Base-by-base conservation (phyloP, 1,284 basidiomycete species). In the Wallemia ichthyophaga region DNA sequence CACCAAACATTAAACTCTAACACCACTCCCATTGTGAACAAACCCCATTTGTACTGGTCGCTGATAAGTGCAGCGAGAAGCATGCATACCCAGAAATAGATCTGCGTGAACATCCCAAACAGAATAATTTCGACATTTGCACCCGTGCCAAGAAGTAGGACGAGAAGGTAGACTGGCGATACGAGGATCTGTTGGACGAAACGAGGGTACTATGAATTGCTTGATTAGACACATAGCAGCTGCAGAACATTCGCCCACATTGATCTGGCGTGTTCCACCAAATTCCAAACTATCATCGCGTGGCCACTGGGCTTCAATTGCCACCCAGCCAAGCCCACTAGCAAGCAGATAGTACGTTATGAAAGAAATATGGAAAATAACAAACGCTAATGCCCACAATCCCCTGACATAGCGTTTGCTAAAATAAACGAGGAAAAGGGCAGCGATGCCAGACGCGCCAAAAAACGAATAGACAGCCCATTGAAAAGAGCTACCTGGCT, bases 21-120 rank as follows among this genome's bases (percentile, higher is more conserved):
- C 13, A 48, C 37, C 5, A 48, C 37, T 3, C 13, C 37, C 13
- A 48, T 48, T 21, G 37, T 48, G 37, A 48, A 48, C n/a, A 48
- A 21, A 48, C 37, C 37, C 37, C 37, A 48, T 48, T 48, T 48
- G n/a, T 48, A 48, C n/a, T 48, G 37, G 37, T 48, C 37, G 37
- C 37, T 48, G n/a, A 48, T 48, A 19, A 48, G 37, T 21, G 37
- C 11, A 17, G 37, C 37, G n/a, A 48, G 7, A 21, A 48, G 37
- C 13, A 48, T 13, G n/a, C 37, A 48, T 5, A 48, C 37, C 37
- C 37, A 48, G 37, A 48, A 48, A 21, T 48, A 48, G n/a, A 48
- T 48, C 37, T 48, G 37, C n/a, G 37, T 48, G 37, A 48, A 48
- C 37, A 48, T 48, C 37, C 37, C 37, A 48, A 48, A 48, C 37